Conservation (phyloP, 1,284 basidiomycete genomes). For the Irpex lacteus region DNA sequence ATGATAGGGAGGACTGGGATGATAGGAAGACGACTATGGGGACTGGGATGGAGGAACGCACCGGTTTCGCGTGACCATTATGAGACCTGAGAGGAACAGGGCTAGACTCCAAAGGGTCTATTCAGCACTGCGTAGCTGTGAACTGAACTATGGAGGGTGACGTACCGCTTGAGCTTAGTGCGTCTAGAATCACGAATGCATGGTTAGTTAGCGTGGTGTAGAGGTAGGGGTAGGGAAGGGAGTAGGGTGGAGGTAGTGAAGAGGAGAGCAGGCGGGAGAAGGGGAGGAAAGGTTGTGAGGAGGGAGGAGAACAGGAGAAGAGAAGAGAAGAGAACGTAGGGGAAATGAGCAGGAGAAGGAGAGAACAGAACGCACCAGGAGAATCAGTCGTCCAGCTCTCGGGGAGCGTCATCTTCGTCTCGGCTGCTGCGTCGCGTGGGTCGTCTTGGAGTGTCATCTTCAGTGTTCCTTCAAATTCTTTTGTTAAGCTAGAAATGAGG, state of each 20-base stretch:
- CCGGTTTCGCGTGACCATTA: constrained; percentile 79
- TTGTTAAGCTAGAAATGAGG: no score
- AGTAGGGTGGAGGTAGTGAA: no score
- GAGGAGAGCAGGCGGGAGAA: no score
- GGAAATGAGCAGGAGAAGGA: neutral
- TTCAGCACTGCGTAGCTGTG: neutral
- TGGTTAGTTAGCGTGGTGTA: no score
- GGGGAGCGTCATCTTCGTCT: constrained; percentile 55
- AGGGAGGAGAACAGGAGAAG: neutral
- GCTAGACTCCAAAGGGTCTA: constrained; percentile 14
- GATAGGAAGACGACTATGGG: no score
- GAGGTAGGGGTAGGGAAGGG: no score
- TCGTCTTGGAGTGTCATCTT: constrained; percentile 39
- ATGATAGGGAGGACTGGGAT: no score
- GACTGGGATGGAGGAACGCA: constrained; percentile 37
- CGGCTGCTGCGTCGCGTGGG: constrained; percentile 63
- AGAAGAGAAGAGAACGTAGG: neutral
- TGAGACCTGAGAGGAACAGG: constrained; percentile 73
- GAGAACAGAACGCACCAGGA: constrained; percentile 49
- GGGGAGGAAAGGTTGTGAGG: no score
- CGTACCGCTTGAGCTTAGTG: constrained; percentile 50
- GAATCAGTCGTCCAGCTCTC: constrained; percentile 59
- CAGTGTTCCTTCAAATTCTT: no score
- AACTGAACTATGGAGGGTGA: no score
- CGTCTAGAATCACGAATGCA: no score